phyloP scores from a whole-genome alignment of 2,329 filamentous ascomycete genomes.

The Fusarium azukiicola region DNA sequence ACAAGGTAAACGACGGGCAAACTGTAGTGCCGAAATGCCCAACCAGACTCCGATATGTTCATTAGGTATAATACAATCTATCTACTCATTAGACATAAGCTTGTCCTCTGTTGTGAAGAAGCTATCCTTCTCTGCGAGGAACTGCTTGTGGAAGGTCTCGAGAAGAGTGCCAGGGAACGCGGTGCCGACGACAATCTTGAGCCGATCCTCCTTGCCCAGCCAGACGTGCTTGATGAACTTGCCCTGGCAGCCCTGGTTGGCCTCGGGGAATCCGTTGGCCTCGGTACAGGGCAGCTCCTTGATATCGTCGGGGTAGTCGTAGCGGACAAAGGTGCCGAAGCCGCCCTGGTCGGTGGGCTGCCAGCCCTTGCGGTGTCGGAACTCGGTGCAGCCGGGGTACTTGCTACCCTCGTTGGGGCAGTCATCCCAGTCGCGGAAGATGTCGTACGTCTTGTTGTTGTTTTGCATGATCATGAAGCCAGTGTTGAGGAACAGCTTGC shows the following conservation, averaged over 20 bases:
- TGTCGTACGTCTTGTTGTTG: conserved; percentile 69
- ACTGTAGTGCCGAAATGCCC: neutral
- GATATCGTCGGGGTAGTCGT: conserved; percentile 66
- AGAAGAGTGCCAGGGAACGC: conserved; percentile 63
- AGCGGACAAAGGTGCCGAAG: conserved; percentile 68
- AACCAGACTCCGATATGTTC: conserved; percentile 12
- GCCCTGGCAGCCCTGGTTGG: conserved; percentile 63
- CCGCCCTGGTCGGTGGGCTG: conserved; percentile 68
- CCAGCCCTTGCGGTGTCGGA: conserved; percentile 56
- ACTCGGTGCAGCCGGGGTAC: conserved; percentile 63
- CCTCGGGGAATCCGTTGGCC: conserved; percentile 68
- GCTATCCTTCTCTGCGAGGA: conserved; percentile 57
- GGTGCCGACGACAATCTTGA: conserved; percentile 64
- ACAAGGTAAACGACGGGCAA: no score
- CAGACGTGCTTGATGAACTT: conserved; percentile 68
- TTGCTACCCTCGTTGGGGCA: conserved; percentile 65
- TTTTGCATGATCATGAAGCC: conserved; percentile 77
- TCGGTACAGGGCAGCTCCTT: conserved; percentile 66
- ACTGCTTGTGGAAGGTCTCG: conserved; percentile 62
- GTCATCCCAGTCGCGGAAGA: conserved; percentile 71
- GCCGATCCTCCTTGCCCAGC: conserved; percentile 64
- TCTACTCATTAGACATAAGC: conserved; percentile 16
- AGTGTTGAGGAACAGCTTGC: conserved; percentile 70
- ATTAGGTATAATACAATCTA: conserved; percentile 16
- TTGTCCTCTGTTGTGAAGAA: conserved; percentile 52